phyloP scores from a whole-genome alignment of 768 basidiomycete genomes.

The Phlebiopsis flavidoalba region DNA sequence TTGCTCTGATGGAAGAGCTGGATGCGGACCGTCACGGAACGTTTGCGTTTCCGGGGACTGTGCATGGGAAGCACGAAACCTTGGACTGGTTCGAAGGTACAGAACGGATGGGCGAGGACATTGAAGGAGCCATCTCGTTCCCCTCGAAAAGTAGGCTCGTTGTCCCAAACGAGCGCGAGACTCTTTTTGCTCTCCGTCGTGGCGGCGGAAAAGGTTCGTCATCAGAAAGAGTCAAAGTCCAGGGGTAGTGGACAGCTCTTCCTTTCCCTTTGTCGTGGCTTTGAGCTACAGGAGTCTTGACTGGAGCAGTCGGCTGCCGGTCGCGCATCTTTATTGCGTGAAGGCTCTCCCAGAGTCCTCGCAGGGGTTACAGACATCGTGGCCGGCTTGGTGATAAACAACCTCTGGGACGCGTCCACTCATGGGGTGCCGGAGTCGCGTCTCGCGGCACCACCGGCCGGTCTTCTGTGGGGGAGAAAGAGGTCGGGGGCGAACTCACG shows the following conservation, averaged over 20 bases:
- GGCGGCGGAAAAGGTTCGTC: slow-evolving; percentile 7
- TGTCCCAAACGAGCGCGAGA: background rate
- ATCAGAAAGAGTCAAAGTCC: background rate
- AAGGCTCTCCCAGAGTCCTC: background rate
- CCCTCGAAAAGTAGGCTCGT: background rate
- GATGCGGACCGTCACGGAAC: background rate
- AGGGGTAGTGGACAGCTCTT: background rate
- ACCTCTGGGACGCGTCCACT: background rate
- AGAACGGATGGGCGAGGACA: background rate
- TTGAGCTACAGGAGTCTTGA: background rate
- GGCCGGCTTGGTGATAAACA: background rate
- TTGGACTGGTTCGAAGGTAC: background rate
- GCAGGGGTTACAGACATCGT: background rate
- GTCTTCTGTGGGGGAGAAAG: background rate
- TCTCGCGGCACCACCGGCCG: background rate
- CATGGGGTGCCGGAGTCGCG: background rate
- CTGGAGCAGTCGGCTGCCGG: background rate
- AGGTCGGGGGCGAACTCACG: background rate
- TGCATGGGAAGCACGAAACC: background rate
- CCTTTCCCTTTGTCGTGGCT: background rate
- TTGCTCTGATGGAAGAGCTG: background rate
- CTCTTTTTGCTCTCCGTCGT: slow-evolving; percentile 2
- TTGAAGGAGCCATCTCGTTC: too few relatives aligned
- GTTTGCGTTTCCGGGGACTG: background rate
- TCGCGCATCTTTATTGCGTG: background rate